Evolutionary conservation across 768 basidiomycete genomes (phyloP).

Genomic region (Steccherinum ochraceum): DNA sequence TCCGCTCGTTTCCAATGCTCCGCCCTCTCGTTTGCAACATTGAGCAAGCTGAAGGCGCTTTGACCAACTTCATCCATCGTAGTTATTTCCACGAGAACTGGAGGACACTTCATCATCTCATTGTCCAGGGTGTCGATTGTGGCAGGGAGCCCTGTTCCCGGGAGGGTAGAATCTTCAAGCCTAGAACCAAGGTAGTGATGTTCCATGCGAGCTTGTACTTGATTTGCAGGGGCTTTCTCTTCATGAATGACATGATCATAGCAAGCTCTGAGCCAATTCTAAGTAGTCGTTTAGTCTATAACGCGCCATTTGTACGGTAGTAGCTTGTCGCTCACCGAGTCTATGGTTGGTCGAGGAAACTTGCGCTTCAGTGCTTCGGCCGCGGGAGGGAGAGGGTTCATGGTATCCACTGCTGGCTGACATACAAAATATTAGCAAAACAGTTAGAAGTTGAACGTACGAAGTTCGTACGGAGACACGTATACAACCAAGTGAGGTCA

Average conservation of each 20-base stretch:
- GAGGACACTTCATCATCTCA: conserved; percentile 31
- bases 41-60: conserved; percentile 77
- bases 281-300: neutral
- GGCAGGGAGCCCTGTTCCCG: conserved; percentile 60
- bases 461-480: no score
- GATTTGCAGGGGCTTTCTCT: no score
- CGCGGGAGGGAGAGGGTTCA: neutral
- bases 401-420: no score
- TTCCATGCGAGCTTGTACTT: no score
- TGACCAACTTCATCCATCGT: conserved; percentile 79
- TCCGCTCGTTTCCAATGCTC: conserved; percentile 44
- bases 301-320: no score
- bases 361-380: neutral
- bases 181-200: conserved; percentile 67
- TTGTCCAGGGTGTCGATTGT: conserved; percentile 33
- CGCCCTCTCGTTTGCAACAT: conserved; percentile 56
- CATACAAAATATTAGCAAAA: no score
- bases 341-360: neutral
- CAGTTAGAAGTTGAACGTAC: no score
- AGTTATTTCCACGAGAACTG: conserved; percentile 69
- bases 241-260: conserved; percentile 58
- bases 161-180: conserved; percentile 64
- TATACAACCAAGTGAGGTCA: no score
- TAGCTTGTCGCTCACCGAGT: neutral
- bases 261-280: conserved; percentile 78